phyloP scores from a whole-genome alignment of 768 basidiomycete species.

The Porpolomopsis calyptriformis region DNA sequence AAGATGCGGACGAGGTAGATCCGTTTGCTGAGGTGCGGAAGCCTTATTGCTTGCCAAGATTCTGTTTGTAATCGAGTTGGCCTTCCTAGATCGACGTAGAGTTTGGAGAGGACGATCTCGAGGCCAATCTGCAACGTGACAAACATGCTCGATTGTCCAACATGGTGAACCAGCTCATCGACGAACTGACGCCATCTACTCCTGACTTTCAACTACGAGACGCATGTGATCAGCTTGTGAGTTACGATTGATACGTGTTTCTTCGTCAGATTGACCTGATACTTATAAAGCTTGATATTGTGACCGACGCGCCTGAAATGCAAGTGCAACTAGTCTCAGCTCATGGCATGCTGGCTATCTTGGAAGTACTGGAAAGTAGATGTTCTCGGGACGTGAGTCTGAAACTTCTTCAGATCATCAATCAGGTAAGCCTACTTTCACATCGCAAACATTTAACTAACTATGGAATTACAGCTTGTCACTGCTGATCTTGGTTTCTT shows the following conservation, averaged over 20 bases:
- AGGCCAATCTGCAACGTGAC: slow-evolving; percentile 86
- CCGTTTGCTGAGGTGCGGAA: slow-evolving; percentile 83
- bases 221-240: slow-evolving; percentile 79
- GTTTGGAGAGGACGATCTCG: slow-evolving; percentile 84
- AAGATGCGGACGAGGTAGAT: slow-evolving; percentile 83
- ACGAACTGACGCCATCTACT: slow-evolving; percentile 71
- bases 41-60: not conserved
- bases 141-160: slow-evolving; percentile 83
- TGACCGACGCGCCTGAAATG: slow-evolving; percentile 77
- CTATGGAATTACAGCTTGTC: slow-evolving; percentile 39
- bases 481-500: slow-evolving; percentile 71
- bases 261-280: slow-evolving; percentile 1
- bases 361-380: slow-evolving; percentile 86
- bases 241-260: slow-evolving; percentile 15
- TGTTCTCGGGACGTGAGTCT: slow-evolving; percentile 79
- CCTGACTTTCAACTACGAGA: slow-evolving; percentile 76
- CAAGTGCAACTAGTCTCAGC: slow-evolving; percentile 79
- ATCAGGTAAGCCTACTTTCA: slow-evolving; percentile 45
- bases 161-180: slow-evolving; percentile 74
- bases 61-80: not conserved
- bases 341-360: slow-evolving; percentile 90
- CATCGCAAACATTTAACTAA: slow-evolving; percentile 15
- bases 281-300: slow-evolving; percentile 52
- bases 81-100: slow-evolving; percentile 74
- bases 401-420: slow-evolving; percentile 81